Evolutionary conservation across 768 basidiomycete species (phyloP).

Genomic region (Lactarius tabidus): DNA sequence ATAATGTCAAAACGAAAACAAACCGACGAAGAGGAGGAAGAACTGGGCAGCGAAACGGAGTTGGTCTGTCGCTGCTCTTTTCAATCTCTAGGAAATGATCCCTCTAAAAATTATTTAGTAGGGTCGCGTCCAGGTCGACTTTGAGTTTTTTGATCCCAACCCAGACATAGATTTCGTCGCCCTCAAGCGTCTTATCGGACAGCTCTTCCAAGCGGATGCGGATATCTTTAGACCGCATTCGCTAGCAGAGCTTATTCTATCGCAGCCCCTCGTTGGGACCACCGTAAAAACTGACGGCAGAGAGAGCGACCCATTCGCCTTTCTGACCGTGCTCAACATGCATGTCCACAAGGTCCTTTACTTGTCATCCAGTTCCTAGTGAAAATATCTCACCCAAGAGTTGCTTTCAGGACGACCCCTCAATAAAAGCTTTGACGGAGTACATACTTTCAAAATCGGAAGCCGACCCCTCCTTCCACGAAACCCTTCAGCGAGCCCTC

Average conservation of each 20-base stretch:
- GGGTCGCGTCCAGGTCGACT: slow-evolving; percentile 79
- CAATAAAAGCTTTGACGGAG: slow-evolving; percentile 61
- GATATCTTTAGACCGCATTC: slow-evolving; percentile 65
- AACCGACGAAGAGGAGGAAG: slow-evolving; percentile 29
- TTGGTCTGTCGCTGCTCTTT: slow-evolving; percentile 37
- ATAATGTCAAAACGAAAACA: slow-evolving; percentile 58
- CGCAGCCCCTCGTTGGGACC: slow-evolving; percentile 74
- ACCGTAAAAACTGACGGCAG: slow-evolving; percentile 90
- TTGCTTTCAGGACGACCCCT: slow-evolving; percentile 60
- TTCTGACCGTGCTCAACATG: slow-evolving; percentile 82
- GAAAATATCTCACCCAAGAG: background rate
- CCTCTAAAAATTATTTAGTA: slow-evolving; percentile 33
- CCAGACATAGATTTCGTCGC: slow-evolving; percentile 82
- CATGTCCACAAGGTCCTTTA: slow-evolving; percentile 52
- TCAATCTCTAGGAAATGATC: background rate
- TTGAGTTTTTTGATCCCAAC: slow-evolving; percentile 91
- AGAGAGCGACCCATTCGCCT: slow-evolving; percentile 87
- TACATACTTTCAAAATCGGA: slow-evolving; percentile 66
- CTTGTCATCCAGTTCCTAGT: background rate
- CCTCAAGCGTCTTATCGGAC: slow-evolving; percentile 64
- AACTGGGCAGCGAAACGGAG: slow-evolving; percentile 40
- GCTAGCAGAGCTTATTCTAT: slow-evolving; percentile 74
- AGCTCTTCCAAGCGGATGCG: slow-evolving; percentile 73
- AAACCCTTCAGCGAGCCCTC: slow-evolving; percentile 52
- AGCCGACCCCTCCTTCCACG: slow-evolving; percentile 46